Conservation (phyloP, 2,329 filamentous ascomycete species). For the Trichoderma citrinoviride region DNA sequence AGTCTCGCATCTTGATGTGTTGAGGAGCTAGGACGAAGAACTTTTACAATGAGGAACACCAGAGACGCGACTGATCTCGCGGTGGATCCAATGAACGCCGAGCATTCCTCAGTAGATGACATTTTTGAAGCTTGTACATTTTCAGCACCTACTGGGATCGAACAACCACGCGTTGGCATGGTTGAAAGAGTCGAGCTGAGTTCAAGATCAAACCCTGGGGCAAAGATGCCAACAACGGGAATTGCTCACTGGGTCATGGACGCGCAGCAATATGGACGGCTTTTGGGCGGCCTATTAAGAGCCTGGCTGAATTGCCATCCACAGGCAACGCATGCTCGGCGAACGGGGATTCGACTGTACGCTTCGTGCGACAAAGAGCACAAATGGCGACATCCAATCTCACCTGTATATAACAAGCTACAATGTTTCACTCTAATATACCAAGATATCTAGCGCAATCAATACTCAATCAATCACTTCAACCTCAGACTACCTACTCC, state of each 20-base stretch:
- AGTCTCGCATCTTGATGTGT: slow-evolving; percentile 40
- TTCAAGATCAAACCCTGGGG: neutral
- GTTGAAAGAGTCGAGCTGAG: neutral
- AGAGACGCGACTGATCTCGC: neutral
- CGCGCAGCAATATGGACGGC: neutral
- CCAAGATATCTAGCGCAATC: neutral
- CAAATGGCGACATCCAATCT: neutral
- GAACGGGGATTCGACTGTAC: neutral
- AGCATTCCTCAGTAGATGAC: neutral
- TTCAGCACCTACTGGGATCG: neutral
- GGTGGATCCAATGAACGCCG: neutral
- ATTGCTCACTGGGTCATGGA: neutral
- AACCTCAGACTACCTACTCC: neutral
- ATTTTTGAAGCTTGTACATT: neutral
- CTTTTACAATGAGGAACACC: neutral
- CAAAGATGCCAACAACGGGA: neutral
- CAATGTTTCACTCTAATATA: neutral
- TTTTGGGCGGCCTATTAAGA: neutral
- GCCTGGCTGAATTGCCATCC: neutral
- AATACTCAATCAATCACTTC: neutral
- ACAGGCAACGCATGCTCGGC: neutral
- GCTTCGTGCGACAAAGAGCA: neutral
- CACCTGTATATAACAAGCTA: neutral
- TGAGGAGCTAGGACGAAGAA: neutral
- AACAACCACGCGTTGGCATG: neutral